Conservation (phyloP, 2,329 filamentous ascomycete genomes). For the Pyrenochaeta sp. region DNA sequence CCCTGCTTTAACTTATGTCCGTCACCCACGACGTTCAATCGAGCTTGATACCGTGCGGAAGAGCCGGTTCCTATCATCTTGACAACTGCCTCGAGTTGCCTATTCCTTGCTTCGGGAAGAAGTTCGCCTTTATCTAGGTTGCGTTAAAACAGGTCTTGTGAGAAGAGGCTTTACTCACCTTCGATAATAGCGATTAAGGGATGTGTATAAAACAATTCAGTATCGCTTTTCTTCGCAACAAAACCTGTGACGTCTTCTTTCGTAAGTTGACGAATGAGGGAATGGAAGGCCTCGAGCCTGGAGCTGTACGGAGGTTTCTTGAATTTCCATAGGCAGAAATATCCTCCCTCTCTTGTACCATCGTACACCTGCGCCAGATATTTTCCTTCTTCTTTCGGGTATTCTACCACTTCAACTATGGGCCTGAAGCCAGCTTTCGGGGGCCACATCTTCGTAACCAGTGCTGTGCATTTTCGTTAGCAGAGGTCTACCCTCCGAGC, state of each 20-base stretch:
- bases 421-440: neutral
- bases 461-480: neutral
- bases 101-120: too few species aligned
- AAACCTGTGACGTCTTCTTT: too few species aligned
- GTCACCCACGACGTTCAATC: neutral
- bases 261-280: too few species aligned
- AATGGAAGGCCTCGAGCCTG: too few species aligned
- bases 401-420: neutral
- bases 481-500: neutral
- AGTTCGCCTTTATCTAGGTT: neutral
- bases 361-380: neutral
- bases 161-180: neutral
- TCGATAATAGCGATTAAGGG: neutral
- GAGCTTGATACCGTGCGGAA: neutral
- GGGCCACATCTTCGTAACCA: neutral
- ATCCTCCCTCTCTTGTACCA: neutral
- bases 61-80: neutral
- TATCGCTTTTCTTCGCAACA: too few species aligned
- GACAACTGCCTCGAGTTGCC: neutral
- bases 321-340: too few species aligned
- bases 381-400: neutral
- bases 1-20: too few species aligned
- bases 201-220: too few species aligned
- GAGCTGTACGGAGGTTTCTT: too few species aligned
- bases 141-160: neutral